Evolutionary conservation across 768 basidiomycete genomes (phyloP), one percentile per base, ranked within the genome.

Genomic region (Lepiota brunneoincarnata): DNA sequence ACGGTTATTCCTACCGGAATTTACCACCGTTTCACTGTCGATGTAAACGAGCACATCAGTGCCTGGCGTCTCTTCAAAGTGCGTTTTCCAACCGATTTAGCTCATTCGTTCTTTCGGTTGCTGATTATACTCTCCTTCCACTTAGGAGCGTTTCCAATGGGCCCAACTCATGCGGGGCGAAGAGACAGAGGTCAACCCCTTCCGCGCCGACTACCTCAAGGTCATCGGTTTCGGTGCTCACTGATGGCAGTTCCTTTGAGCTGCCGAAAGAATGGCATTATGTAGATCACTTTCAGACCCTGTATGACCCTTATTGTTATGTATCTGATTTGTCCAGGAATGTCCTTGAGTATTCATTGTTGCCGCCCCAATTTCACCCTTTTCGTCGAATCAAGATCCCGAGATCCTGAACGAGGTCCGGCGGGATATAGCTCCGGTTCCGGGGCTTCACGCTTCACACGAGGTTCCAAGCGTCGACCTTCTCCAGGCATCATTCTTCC

Each of bases 11-110:
- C 94, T 1, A 82, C 90, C 14, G 93, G 93, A 0, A 93, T 95
- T 61, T 97, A 94, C 69, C 94, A 98, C 71, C 88, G 94, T 36
- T 98, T 97, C 74, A 95, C 91, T 0, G 82, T 96, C 17, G 93
- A 96, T 65, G 78, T 82, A 56, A 71, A 63, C 44, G 82, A 96
- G 68, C 72, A 73, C 35, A 84, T 93, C 70, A 82, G 84, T 59
- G 88, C 87, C 0, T 73, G 93, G 67, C 78, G 93, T 10, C 74
- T 96, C 50, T 96, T 95, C 82, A 82, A 93, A 80, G 91, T 83
- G 54, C 31, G 70, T 56, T 18, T 17, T 42, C 42, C 46, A 12
- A 40, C 17, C 38, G 20, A 14, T 21, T 39, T 6, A n/a, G n/a
- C n/a, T n/a, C n/a, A n/a, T n/a, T n/a, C n/a, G n/a, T n/a, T n/a